These are phyloP conservation scores for Corrigiola litoralis DNA, from an alignment of 179 eudicot genomes.

Conservation along the genomic window DNA sequence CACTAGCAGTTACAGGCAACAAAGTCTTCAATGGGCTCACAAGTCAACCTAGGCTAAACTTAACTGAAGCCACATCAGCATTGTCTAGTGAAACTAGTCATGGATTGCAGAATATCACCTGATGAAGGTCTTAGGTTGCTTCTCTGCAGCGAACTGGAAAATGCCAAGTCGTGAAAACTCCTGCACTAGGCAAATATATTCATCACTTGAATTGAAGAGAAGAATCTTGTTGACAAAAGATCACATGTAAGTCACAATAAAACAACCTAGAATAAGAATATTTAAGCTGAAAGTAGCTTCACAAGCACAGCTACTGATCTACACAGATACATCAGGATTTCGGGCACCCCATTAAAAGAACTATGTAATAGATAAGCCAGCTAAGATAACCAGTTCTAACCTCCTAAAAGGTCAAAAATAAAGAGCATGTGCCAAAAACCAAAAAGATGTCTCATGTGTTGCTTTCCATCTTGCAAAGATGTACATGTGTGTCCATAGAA, in stretches of 20 bases:
- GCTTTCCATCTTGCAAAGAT: background rate
- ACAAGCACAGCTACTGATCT: background rate
- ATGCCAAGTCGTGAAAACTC: slow-evolving; percentile 19
- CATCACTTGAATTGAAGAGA: slow-evolving; percentile 7
- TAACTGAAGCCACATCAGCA: background rate
- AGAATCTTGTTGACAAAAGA: background rate
- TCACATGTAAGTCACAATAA: background rate
- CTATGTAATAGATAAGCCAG: too few species aligned
- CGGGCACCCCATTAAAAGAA: too few species aligned
- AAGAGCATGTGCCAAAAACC: too few species aligned
- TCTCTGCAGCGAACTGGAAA: slow-evolving; percentile 4
- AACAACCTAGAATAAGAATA: background rate
- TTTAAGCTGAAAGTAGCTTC: background rate
- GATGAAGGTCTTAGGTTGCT: slow-evolving; percentile 13
- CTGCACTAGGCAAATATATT: slow-evolving; percentile 18
- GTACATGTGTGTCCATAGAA: background rate
- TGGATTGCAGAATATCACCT: slow-evolving; percentile 14
- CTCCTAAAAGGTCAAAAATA: too few species aligned
- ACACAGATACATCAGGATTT: background rate
- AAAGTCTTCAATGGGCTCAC: background rate
- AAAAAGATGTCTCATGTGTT: background rate
- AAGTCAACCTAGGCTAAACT: background rate
- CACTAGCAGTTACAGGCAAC: background rate
- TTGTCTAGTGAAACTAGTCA: background rate
- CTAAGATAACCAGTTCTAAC: too few species aligned